Conservation (phyloP, 1,284 basidiomycete species). For the Malassezia yamatoensis region DNA sequence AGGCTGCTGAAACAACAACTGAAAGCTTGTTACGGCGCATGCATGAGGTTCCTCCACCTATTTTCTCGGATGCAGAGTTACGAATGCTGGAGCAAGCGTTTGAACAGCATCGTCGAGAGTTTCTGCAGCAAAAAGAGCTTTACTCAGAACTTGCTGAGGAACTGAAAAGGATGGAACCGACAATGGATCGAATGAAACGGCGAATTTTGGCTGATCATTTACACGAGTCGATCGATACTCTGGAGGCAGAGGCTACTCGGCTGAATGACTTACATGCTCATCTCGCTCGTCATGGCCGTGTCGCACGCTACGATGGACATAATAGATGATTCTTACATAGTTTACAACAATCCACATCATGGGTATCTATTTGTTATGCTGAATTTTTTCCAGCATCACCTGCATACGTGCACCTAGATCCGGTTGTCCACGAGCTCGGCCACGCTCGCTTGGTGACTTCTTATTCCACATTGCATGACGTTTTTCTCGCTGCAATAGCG, state of each 20-base stretch:
- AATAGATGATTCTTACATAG: no score
- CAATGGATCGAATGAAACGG: constrained; percentile 28
- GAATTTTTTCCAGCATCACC: constrained; percentile 44
- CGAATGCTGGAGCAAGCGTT: constrained; percentile 16
- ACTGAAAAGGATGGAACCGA: constrained; percentile 32
- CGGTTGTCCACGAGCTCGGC: constrained; percentile 39
- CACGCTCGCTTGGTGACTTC: constrained; percentile 28
- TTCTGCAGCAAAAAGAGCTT: constrained; percentile 35
- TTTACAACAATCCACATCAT: neutral
- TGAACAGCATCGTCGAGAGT: constrained; percentile 41
- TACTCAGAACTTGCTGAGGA: constrained; percentile 45
- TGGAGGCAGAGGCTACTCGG: constrained; percentile 37
- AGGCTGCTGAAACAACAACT: constrained; percentile 8
- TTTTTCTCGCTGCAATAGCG: constrained; percentile 26
- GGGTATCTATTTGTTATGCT: constrained; percentile 10
- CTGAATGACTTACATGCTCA: constrained; percentile 25
- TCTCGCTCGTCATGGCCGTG: constrained; percentile 7
- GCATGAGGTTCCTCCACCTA: neutral
- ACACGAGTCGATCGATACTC: constrained; percentile 35
- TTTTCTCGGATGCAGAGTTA: constrained; percentile 1
- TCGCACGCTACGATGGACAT: constrained; percentile 1
- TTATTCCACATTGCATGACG: constrained; percentile 38
- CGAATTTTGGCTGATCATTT: constrained; percentile 38
- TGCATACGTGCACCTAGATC: constrained; percentile 42
- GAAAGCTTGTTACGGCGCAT: constrained; percentile 11